These are phyloP conservation scores for Fusarium avenaceum DNA, from an alignment of 2,329 filamentous ascomycete genomes.

Conservation along the genomic window DNA sequence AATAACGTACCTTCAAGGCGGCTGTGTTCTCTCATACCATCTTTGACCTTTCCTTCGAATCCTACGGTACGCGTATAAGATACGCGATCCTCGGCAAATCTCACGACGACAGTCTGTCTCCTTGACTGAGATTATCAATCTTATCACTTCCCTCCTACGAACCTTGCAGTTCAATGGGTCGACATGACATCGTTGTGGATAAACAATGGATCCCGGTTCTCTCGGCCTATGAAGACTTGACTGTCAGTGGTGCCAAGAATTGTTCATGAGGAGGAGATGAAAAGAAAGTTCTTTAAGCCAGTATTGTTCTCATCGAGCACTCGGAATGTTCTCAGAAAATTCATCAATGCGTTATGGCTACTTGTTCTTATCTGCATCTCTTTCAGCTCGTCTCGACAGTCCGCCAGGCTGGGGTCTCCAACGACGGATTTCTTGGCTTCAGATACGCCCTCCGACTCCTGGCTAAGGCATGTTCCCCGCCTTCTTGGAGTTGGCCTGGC, in stretches of 20 bases:
- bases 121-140: slow-evolving; percentile 6
- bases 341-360: slow-evolving; percentile 11
- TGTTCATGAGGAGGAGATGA: neutral
- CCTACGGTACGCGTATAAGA: neutral
- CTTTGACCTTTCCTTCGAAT: neutral
- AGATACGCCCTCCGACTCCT: slow-evolving; percentile 16
- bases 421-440: slow-evolving; percentile 1
- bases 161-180: slow-evolving; percentile 41
- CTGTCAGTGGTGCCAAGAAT: slow-evolving; percentile 16
- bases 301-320: neutral
- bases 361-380: slow-evolving; percentile 11
- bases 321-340: neutral
- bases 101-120: neutral
- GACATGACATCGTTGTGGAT: slow-evolving; percentile 42
- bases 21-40: neutral
- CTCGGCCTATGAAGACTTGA: slow-evolving; percentile 19
- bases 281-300: neutral
- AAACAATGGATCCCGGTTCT: slow-evolving; percentile 35
- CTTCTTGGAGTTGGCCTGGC: slow-evolving; percentile 3
- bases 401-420: slow-evolving; percentile 6
- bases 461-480: slow-evolving; percentile 22
- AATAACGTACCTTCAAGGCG: no score
- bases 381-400: neutral
- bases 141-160: slow-evolving; percentile 13
- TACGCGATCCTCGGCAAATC: neutral